Evolutionary conservation across 495 filamentous ascomycete genomes (phyloP), one percentile per base, ranked within the genome.

Genomic region (Hyaloscypha finlandica): DNA sequence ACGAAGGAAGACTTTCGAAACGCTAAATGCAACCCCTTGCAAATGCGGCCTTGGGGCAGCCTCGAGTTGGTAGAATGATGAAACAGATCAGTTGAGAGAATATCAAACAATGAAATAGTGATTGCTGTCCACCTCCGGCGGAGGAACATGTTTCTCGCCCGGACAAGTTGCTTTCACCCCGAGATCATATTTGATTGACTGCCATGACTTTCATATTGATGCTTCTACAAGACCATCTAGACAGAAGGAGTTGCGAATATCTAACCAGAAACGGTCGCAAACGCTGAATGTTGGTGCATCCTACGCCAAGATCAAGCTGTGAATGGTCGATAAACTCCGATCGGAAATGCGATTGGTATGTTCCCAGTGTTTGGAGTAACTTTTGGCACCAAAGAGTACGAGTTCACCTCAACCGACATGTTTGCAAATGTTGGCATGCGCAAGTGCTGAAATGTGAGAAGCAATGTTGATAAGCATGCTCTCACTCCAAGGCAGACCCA

Each of bases 401-500:
- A 51, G 66, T 66, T 71, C 14, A 69, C 68, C 69, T 81, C 79
- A 0, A 81, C 76, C 0, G 59, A 70, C 56, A 66, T 53, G 62
- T 75, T 71, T 33, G 77, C 79, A 67, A 81, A 78, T 12, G 66
- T 48, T 29, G 85, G 84, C 68, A 77, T 74, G 70, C 70, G 78
- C 73, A 20, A 87, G 67, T 6, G 63, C 51, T 55, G 84, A 84
- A 31, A 88, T 79, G 39, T 81, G 77, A 22, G 58, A 12, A 8
- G 65, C 65, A 32, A 68, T 68, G 14, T 54, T 63, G 6, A 65
- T 35, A 37, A 59, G n/a, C 20, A 8, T 76, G 12, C 77, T 78
- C 67, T 91, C 88, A 9, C 59, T 74, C 77, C 82, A 86, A 3
- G 78, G 78, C 67, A 73, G 69, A 0, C 88, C 86, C 66, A 90